Evolutionary conservation across 2,329 filamentous ascomycete genomes (phyloP).

Genomic region (Aspergillus fumigatiaffinis): DNA sequence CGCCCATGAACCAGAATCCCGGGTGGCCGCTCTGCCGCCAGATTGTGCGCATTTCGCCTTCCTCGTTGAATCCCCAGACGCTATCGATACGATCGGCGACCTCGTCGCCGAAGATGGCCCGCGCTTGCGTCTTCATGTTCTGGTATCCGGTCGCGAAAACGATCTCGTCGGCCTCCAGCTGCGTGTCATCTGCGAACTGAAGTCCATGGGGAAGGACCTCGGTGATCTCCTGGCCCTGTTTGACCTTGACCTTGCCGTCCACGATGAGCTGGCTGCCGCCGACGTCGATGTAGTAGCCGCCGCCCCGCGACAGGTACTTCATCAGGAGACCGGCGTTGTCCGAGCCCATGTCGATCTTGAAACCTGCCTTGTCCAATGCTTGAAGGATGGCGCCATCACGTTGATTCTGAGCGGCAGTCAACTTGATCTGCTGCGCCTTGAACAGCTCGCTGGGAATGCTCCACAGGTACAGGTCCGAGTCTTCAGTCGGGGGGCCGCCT

Average conservation of each 20-base stretch:
- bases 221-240: constrained; percentile 57
- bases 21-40: constrained; percentile 61
- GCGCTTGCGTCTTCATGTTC: constrained; percentile 64
- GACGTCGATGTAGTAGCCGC: constrained; percentile 69
- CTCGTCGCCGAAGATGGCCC: constrained; percentile 58
- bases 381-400: constrained; percentile 36
- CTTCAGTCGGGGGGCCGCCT: constrained; percentile 56
- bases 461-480: constrained; percentile 61
- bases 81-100: constrained; percentile 57
- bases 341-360: constrained; percentile 57
- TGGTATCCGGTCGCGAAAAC: constrained; percentile 58
- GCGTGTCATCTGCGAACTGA: constrained; percentile 54
- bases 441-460: constrained; percentile 56
- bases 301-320: constrained; percentile 63
- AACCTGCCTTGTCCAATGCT: constrained; percentile 54
- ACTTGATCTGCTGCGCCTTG: constrained; percentile 55
- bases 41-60: constrained; percentile 55
- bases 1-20: constrained; percentile 65
- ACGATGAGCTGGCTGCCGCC: constrained; percentile 60
- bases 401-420: constrained; percentile 37
- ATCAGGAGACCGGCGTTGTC: constrained; percentile 55
- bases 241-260: constrained; percentile 62
- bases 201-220: constrained; percentile 49
- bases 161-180: constrained; percentile 61
- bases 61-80: constrained; percentile 59